A percentile compares a stretch with the other conserved stretches of the same genome.
phyloP scores from a whole-genome alignment of 2,329 filamentous ascomycete genomes.

The Geosmithia flava region DNA sequence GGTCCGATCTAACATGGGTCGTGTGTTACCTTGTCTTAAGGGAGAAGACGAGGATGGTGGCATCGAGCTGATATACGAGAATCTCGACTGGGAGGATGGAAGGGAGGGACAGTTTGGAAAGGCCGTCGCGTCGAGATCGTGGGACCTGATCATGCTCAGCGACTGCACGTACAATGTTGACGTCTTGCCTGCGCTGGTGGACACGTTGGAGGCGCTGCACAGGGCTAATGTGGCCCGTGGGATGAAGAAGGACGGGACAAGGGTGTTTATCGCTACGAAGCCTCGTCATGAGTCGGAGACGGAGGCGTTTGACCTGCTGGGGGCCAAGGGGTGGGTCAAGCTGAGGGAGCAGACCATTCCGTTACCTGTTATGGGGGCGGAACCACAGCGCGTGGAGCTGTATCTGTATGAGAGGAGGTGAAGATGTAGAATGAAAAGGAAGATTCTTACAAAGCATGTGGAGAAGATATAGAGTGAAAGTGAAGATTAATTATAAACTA shows the following conservation, averaged over 20 bases:
- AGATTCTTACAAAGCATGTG: too few relatives aligned
- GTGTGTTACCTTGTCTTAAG: conserved; percentile 4
- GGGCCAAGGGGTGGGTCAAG: conserved; percentile 29
- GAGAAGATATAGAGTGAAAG: too few relatives aligned
- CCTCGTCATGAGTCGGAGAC: conserved; percentile 40
- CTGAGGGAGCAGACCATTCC: conserved; percentile 26
- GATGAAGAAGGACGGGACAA: conserved; percentile 13
- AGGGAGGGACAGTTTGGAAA: conserved; percentile 29
- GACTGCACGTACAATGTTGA: conserved; percentile 52
- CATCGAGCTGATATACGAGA: conserved; percentile 33
- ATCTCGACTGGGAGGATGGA: conserved; percentile 44
- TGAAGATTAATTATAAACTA: too few relatives aligned
- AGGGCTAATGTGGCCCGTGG: conserved; percentile 13
- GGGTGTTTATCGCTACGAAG: conserved; percentile 42
- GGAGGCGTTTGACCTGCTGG: conserved; percentile 34
- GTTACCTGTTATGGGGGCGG: conserved; percentile 31
- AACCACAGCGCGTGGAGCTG: conserved; percentile 34
- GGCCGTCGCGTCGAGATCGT: conserved; percentile 22
- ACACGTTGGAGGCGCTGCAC: conserved; percentile 38
- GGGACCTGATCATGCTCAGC: conserved; percentile 43
- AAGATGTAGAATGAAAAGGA: not conserved
- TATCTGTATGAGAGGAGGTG: conserved; percentile 33
- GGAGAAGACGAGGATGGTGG: not conserved
- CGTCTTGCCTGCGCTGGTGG: conserved; percentile 38
- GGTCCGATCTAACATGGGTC: conserved; percentile 32